Evolutionary conservation across 805 yeast genomes (phyloP).

Genomic region (Spathaspora gorwiae): DNA sequence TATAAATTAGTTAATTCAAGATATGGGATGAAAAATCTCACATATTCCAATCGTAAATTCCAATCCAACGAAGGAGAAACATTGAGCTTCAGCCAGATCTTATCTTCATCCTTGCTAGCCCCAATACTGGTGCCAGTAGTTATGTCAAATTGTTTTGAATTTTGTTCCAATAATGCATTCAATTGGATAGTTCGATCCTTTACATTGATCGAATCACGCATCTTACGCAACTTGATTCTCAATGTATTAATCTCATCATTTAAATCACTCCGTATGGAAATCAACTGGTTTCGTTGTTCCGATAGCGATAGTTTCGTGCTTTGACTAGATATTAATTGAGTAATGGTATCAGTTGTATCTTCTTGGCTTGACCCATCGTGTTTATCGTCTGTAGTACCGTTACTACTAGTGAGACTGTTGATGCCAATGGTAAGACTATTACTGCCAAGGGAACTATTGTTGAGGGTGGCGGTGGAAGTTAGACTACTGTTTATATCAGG

Average conservation of each 20-base stretch:
- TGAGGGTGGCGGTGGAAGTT: too few relatives aligned
- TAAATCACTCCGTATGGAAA: conserved; percentile 1
- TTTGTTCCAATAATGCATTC: conserved; percentile 17
- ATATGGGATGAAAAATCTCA: conserved; percentile 23
- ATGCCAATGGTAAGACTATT: too few relatives aligned
- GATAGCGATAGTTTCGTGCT: conserved; percentile 2
- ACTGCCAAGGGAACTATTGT: too few relatives aligned
- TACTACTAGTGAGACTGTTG: too few relatives aligned
- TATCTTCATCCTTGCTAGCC: conserved; percentile 16
- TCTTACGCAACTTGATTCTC: conserved; percentile 8
- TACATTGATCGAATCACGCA: conserved; percentile 11
- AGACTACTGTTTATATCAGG: too few relatives aligned
- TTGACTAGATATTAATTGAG: neutral
- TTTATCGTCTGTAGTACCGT: too few relatives aligned
- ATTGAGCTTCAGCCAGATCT: conserved; percentile 20
- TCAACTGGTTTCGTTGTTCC: conserved; percentile 1
- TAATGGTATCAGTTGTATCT: too few relatives aligned
- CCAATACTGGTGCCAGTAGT: too few relatives aligned
- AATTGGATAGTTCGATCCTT: conserved; percentile 12
- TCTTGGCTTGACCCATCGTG: too few relatives aligned
- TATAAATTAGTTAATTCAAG: conserved; percentile 15
- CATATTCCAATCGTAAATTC: conserved; percentile 19
- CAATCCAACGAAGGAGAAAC: conserved; percentile 35
- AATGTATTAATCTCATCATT: conserved; percentile 1
- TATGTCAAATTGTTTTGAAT: conserved; percentile 7